Percentiles rank a stretch among this genome's conserved stretches.
Conservation (phyloP, 1,139 yeast genomes). For the Geotrichum carabidarum region DNA sequence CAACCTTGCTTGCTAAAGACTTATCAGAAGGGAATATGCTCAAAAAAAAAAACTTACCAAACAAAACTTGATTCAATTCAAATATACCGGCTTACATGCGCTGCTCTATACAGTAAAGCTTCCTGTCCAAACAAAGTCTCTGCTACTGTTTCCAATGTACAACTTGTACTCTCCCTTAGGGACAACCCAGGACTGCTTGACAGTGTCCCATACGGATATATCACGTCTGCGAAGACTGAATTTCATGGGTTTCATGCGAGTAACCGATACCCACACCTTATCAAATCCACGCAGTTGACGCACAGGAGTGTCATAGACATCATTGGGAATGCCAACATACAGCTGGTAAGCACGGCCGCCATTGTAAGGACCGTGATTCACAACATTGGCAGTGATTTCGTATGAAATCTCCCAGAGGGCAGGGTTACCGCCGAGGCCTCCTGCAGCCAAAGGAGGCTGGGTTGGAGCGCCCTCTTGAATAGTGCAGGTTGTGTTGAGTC, state of each 20-base stretch:
- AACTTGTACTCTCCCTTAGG: slow-evolving; percentile 55
- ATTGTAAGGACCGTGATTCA: slow-evolving; percentile 47
- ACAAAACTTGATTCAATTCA: neutral
- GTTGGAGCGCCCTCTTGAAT: slow-evolving; percentile 42
- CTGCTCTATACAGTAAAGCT: slow-evolving; percentile 22
- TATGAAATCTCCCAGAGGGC: slow-evolving; percentile 46
- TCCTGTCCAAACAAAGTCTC: slow-evolving; percentile 48
- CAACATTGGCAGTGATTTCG: slow-evolving; percentile 46
- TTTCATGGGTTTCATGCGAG: slow-evolving; percentile 39
- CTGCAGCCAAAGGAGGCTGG: slow-evolving; percentile 47
- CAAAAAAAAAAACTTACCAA: too few relatives aligned
- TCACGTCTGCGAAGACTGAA: slow-evolving; percentile 54
- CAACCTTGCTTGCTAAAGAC: too few relatives aligned
- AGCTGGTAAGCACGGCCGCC: slow-evolving; percentile 56
- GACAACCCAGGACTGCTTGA: slow-evolving; percentile 56
- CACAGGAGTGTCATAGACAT: slow-evolving; percentile 43
- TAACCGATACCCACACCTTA: slow-evolving; percentile 49
- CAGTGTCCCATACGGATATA: slow-evolving; percentile 56
- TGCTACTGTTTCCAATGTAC: slow-evolving; percentile 51
- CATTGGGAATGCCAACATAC: slow-evolving; percentile 52
- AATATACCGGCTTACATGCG: neutral
- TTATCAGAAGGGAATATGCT: too few relatives aligned
- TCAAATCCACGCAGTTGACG: slow-evolving; percentile 56
- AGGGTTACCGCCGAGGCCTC: slow-evolving; percentile 53
- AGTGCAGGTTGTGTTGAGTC: slow-evolving; percentile 9